These are phyloP conservation scores for Francoa sonchifolia DNA, from an alignment of 441 rosid genomes.

Conservation along the genomic window DNA sequence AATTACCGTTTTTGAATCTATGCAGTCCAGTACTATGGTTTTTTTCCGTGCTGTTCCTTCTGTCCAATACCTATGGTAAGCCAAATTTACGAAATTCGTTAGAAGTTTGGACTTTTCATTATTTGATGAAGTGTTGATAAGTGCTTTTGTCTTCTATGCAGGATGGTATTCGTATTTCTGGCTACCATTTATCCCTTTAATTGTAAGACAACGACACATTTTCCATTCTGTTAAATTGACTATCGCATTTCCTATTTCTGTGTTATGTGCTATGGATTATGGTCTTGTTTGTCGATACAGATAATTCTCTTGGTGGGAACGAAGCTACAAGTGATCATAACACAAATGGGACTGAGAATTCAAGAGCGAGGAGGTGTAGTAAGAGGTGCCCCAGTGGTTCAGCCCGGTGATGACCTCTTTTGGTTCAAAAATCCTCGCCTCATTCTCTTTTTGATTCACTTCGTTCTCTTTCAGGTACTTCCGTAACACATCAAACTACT, in stretches of 20 bases:
- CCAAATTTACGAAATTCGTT: neutral
- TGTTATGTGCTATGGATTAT: constrained; percentile 24
- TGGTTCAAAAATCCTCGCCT: constrained; percentile 54
- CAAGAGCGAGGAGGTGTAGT: constrained; percentile 43
- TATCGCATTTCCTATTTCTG: no score
- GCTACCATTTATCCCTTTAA: constrained; percentile 49
- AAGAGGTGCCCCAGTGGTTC: constrained; percentile 50
- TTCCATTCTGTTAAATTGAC: neutral
- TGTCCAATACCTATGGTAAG: constrained; percentile 42
- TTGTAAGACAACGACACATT: constrained; percentile 19
- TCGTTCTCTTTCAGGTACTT: constrained; percentile 56
- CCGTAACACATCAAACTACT: neutral
- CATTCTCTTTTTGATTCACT: constrained; percentile 45
- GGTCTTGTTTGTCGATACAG: constrained; percentile 35
- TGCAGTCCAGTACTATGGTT: constrained; percentile 59
- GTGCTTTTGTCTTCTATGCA: constrained; percentile 12
- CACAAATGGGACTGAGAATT: constrained; percentile 38
- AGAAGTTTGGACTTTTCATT: neutral
- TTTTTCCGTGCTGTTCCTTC: constrained; percentile 41
- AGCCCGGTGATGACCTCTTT: constrained; percentile 48
- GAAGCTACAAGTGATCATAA: constrained; percentile 54
- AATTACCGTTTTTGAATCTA: no score
- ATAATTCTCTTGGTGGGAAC: constrained; percentile 49
- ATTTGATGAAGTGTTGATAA: no score
- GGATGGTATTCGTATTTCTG: constrained; percentile 46